These are phyloP conservation scores for Rhinocladiella similis DNA, from an alignment of 2,329 filamentous ascomycete species.

Conservation along the genomic window DNA sequence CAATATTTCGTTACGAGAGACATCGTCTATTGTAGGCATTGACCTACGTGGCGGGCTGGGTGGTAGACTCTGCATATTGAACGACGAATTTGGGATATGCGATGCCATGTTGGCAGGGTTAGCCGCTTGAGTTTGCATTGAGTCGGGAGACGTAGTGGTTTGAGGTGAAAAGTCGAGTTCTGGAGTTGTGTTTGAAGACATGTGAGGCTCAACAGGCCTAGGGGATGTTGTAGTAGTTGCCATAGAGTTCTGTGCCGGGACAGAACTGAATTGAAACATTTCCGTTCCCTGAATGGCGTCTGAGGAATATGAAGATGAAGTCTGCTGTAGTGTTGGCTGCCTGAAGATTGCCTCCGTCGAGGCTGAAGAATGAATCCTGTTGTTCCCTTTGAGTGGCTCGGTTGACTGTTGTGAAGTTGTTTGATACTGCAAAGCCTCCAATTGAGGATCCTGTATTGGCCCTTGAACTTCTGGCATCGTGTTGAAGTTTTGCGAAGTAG, in stretches of 20 bases:
- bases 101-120: background rate
- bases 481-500: background rate
- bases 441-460: background rate
- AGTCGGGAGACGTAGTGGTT: background rate
- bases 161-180: background rate
- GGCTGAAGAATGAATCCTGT: background rate
- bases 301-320: background rate
- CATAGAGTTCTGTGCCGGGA: background rate
- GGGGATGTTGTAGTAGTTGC: background rate
- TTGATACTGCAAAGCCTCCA: background rate
- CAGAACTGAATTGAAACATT: background rate
- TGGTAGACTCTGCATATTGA: constrained; percentile 1
- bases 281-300: background rate
- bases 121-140: background rate
- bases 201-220: background rate
- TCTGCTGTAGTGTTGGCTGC: background rate
- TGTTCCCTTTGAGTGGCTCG: background rate
- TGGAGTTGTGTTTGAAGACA: background rate
- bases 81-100: background rate
- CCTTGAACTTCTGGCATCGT: background rate
- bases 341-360: background rate
- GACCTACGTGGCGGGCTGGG: constrained; percentile 6
- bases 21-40: constrained; percentile 35
- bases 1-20: constrained; percentile 43
- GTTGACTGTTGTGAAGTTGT: background rate